Percentiles rank a stretch among this genome's conserved stretches.
These are phyloP conservation scores for Houttuynia cordata DNA, from an alignment of 164 flowering plant species.

Conservation along the genomic window DNA sequence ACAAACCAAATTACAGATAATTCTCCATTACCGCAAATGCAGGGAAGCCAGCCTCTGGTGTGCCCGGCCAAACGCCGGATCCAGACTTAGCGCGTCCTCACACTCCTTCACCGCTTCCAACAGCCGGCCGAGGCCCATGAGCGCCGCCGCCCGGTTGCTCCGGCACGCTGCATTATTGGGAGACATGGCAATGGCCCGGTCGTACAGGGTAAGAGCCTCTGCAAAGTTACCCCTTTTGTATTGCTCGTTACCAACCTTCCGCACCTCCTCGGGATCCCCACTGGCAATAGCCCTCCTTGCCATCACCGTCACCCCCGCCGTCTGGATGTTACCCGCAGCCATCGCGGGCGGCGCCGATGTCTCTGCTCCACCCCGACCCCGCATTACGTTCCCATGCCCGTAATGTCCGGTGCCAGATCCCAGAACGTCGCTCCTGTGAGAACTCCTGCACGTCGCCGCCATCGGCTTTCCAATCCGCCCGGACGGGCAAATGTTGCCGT, in stretches of 20 bases:
- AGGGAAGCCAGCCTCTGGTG: slow-evolving; percentile 71
- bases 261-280: slow-evolving; percentile 60
- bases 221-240: slow-evolving; percentile 64
- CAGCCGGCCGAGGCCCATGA: slow-evolving; percentile 62
- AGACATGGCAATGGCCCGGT: slow-evolving; percentile 60
- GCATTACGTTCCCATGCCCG: slow-evolving; percentile 86
- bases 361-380: slow-evolving; percentile 21
- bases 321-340: slow-evolving; percentile 13
- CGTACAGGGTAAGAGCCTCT: slow-evolving; percentile 73
- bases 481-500: slow-evolving; percentile 60
- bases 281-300: slow-evolving; percentile 19
- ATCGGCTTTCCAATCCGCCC: slow-evolving; percentile 41
- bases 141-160: slow-evolving; percentile 75
- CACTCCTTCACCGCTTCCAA: slow-evolving; percentile 74
- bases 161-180: slow-evolving; percentile 67
- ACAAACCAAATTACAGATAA: neutral
- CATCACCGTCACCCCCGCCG: slow-evolving; percentile 15
- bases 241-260: slow-evolving; percentile 67
- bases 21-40: slow-evolving; percentile 42
- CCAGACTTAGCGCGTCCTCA: slow-evolving; percentile 76
- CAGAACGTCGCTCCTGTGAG: slow-evolving; percentile 37
- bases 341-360: slow-evolving; percentile 6
- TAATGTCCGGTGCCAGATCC: slow-evolving; percentile 64
- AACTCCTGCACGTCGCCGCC: slow-evolving; percentile 22
- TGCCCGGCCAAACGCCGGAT: slow-evolving; percentile 63